phyloP scores from a whole-genome alignment of 225 moss, liverwort and hornwort genomes.

The Lunularia cruciata region DNA sequence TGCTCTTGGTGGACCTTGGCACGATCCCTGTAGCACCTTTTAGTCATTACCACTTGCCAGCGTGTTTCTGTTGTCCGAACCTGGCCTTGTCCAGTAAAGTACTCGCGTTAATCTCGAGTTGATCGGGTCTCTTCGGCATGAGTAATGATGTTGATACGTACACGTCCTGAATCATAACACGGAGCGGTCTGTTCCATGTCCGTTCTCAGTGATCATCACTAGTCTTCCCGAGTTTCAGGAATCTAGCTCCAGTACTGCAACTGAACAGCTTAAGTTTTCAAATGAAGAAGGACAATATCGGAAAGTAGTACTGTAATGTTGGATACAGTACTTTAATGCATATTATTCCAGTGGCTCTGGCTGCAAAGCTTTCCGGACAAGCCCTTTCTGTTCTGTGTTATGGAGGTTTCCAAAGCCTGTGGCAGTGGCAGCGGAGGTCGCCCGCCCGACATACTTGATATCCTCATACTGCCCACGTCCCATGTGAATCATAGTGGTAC shows the following conservation, averaged over 20 bases:
- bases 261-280: neutral
- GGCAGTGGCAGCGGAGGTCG: constrained; percentile 79
- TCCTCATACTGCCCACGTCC: constrained; percentile 81
- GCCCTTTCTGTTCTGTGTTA: constrained; percentile 74
- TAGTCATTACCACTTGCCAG: neutral
- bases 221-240: neutral
- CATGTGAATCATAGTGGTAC: constrained; percentile 53
- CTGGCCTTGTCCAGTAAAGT: too few relatives aligned
- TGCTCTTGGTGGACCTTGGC: too few relatives aligned
- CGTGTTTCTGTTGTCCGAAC: too few relatives aligned
- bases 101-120: neutral
- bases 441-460: constrained; percentile 81
- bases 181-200: neutral
- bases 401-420: constrained; percentile 95
- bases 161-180: neutral
- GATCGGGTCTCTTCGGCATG: too few relatives aligned
- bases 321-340: neutral
- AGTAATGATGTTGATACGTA: neutral
- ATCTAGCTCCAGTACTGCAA: neutral
- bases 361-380: constrained; percentile 76
- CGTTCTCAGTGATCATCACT: neutral
- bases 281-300: neutral
- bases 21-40: neutral
- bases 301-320: too few relatives aligned
- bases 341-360: constrained; percentile 43